Conservation (phyloP, 495 filamentous ascomycete genomes). For the Tuber borchii region DNA sequence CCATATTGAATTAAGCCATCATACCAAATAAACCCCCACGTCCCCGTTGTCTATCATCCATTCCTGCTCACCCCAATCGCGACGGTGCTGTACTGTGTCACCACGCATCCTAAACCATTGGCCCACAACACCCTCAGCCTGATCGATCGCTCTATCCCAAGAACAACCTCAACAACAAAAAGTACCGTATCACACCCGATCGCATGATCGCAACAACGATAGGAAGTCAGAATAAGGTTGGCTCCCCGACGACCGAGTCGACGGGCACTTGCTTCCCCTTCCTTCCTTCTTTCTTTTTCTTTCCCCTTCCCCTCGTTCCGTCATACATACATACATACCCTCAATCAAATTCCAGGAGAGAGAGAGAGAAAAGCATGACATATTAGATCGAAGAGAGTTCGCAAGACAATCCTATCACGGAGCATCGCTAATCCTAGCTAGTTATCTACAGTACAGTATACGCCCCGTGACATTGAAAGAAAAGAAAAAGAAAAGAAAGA, state of each 20-base stretch:
- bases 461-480: neutral
- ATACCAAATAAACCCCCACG: neutral
- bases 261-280: neutral
- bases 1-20: neutral
- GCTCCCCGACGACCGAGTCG: neutral
- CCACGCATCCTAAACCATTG: neutral
- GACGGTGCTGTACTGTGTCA: neutral
- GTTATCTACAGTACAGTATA: neutral
- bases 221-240: constrained; percentile 3
- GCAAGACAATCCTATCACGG: neutral
- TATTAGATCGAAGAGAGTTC: neutral
- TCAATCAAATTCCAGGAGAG: neutral
- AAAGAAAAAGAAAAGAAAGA: too few relatives aligned
- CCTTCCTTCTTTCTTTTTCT: neutral
- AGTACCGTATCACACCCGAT: neutral
- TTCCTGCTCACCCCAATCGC: neutral
- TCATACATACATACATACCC: neutral
- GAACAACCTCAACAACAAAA: neutral
- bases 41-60: neutral
- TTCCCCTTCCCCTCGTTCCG: neutral
- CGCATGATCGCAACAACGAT: neutral
- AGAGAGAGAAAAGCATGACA: neutral
- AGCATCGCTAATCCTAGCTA: neutral
- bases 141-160: neutral
- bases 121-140: neutral